Base-by-base conservation (phyloP, 495 filamentous ascomycete species). In the Penicillium fimorum region DNA sequence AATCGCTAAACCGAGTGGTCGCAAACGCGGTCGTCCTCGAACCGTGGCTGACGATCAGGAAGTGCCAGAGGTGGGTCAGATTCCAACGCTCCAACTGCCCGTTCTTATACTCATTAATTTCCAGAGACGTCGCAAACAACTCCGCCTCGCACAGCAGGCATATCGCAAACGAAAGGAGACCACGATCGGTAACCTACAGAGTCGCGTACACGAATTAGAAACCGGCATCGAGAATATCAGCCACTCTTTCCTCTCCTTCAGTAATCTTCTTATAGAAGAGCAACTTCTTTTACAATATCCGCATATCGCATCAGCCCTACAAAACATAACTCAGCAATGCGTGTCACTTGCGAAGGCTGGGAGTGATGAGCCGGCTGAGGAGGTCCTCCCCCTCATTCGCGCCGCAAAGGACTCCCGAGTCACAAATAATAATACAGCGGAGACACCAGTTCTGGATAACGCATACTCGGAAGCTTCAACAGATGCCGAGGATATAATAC, bases 111-210 rank as follows among this genome's bases (percentile, higher is more conserved):
- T 29, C 20, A 42, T 12, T n/a, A 1, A 24, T 43, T 10, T 53
- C 40, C 57, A 72, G 69, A 66, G 60, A 64, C 86, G 91, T 50
- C 82, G 91, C 58, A 93, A 87, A 18, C 91, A 96, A 71, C 92
- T 96, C 52, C 85, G 91, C 37, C 80, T 94, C 53, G 91, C 91
- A 10, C 91, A 96, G 61, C 81, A 91, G 53, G 90, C 90, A 6
- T 95, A 95, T 69, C 84, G 91, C 17, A 81, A 87, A 61, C 83
- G 90, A n/a, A 96, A 95, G 68, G 91, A 96, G 63, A 89, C 80
- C 40, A 90, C 90, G 0, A 93, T 96, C 54, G 79, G 78, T 30
- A 85, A 84, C 15, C 75, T 96, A 15, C 87, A 90, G 61, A 78
- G 78, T 35, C 79, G 84, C 48, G 88, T 92, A 15, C 71, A 84